Base-by-base conservation (phyloP, 2,329 filamentous ascomycete species). In the Ophiostoma tasmaniense region DNA sequence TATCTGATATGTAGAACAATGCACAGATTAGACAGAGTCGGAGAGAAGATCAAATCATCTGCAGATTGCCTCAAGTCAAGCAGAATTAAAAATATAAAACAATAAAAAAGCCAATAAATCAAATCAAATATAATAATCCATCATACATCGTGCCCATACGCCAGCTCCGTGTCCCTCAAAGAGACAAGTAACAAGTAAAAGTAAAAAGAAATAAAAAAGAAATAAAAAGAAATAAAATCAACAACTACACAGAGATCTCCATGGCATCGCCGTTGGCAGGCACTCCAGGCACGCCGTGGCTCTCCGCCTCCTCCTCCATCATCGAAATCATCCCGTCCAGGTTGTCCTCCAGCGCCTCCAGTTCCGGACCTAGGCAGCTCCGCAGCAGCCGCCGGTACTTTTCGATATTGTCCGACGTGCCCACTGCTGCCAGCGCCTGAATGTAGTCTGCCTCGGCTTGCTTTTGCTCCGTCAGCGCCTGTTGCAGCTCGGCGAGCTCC, bases 361-460 rank as follows among this genome's bases (percentile, higher is more conserved):
- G 89, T 73, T 86, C 83, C 20, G 88, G 83, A 33, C 89, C 88
- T 35, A 93, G 80, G 70, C 90, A 91, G 70, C 85, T 85, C 70
- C 85, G 86, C 39, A 92, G 85, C 37, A 93, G 81, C 68, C 84
- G 84, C 71, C 89, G 84, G 77, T 93, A 94, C 76, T 89, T 87
- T 73, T 89, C 88, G 72, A 90, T 90, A 76, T 88, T 88, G 76
- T 91, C 89, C 45, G 89, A 87, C 50, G 89, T 87, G 59, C 90
- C 90, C 13, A 90, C 88, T 71, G 88, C 84, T 62, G 85, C 86
- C 64, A 91, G 80, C 14, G 89, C 89, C 66, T 87, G 83, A 55
- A 91, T 86, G 71, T 92, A 91, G 71, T 90, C 88, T 17, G 79
- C 77, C 73, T 92, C 89, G 3, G 89, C 83, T 59, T 82, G 79